Evolutionary conservation across 805 yeast species (phyloP).

Genomic region (Monosporozyma siamensis): DNA sequence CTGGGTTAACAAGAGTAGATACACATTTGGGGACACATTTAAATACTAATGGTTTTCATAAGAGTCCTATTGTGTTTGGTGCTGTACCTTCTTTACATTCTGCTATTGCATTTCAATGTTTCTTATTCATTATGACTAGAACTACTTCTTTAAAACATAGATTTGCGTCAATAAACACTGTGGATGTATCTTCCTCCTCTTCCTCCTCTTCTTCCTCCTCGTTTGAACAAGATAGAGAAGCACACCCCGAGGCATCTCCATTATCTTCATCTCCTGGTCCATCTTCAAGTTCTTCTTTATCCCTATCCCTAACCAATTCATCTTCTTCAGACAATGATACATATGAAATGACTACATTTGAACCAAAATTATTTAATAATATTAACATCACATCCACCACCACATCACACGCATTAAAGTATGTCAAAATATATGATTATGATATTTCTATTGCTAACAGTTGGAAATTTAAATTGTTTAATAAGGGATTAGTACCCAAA

Average conservation of each 20-base stretch:
- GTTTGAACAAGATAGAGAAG: no score
- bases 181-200: slow-evolving; percentile 3
- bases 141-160: slow-evolving; percentile 20
- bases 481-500: slow-evolving; percentile 23
- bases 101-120: slow-evolving; percentile 51
- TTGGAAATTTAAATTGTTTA: slow-evolving; percentile 20
- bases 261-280: no score
- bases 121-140: slow-evolving; percentile 36
- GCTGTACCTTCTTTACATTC: slow-evolving; percentile 55
- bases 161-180: slow-evolving; percentile 6
- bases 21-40: slow-evolving; percentile 52
- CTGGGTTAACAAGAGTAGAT: slow-evolving; percentile 60
- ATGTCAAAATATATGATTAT: slow-evolving; percentile 11
- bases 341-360: slow-evolving; percentile 1
- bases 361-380: no score
- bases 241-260: no score
- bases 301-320: slow-evolving; percentile 4
- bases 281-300: slow-evolving; percentile 1
- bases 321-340: slow-evolving; percentile 1
- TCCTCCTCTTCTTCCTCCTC: no score
- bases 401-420: no score
- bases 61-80: slow-evolving; percentile 62
- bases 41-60: slow-evolving; percentile 53
- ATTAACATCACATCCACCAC: neutral
- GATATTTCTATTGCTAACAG: slow-evolving; percentile 8